Percentiles rank a stretch among this genome's conserved stretches.
Evolutionary conservation across 2,329 filamentous ascomycete species (phyloP).

Genomic region (Fusarium sp.): DNA sequence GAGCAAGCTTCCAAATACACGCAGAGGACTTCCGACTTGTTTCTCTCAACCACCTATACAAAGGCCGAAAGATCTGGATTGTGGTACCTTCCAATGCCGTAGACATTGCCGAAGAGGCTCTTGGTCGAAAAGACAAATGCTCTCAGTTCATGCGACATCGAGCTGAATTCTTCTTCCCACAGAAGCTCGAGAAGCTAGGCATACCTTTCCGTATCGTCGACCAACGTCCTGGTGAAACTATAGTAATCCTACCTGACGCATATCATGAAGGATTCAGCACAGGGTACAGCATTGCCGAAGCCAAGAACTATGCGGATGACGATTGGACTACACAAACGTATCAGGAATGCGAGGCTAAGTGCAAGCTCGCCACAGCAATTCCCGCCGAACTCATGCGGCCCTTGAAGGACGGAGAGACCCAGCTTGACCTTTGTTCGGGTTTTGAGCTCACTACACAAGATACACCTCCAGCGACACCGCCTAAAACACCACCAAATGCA

Average conservation of each 20-base stretch:
- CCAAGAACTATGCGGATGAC: slow-evolving; percentile 54
- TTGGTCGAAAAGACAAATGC: slow-evolving; percentile 49
- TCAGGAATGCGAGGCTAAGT: slow-evolving; percentile 50
- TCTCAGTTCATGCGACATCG: slow-evolving; percentile 57
- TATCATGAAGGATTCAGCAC: slow-evolving; percentile 57
- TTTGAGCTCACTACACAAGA: slow-evolving; percentile 22
- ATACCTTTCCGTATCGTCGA: slow-evolving; percentile 54
- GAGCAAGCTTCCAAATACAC: slow-evolving; percentile 55
- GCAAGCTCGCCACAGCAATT: slow-evolving; percentile 52
- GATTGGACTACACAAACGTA: slow-evolving; percentile 52
- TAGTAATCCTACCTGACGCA: slow-evolving; percentile 54
- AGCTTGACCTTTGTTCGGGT: slow-evolving; percentile 50
- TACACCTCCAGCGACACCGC: slow-evolving; percentile 19
- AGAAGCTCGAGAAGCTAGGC: slow-evolving; percentile 53
- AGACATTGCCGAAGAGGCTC: slow-evolving; percentile 49
- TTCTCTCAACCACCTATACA: slow-evolving; percentile 54
- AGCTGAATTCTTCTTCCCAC: slow-evolving; percentile 55
- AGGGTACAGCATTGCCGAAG: slow-evolving; percentile 55
- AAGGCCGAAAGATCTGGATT: slow-evolving; percentile 55
- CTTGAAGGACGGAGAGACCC: slow-evolving; percentile 47
- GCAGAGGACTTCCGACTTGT: slow-evolving; percentile 55
- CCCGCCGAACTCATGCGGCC: slow-evolving; percentile 50
- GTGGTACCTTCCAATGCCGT: slow-evolving; percentile 53
- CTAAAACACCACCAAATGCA: slow-evolving; percentile 3
- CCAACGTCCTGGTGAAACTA: slow-evolving; percentile 54